These are phyloP conservation scores for Suhomyces panamericanus DNA, from an alignment of 1,139 yeast genomes.

Conservation along the genomic window DNA sequence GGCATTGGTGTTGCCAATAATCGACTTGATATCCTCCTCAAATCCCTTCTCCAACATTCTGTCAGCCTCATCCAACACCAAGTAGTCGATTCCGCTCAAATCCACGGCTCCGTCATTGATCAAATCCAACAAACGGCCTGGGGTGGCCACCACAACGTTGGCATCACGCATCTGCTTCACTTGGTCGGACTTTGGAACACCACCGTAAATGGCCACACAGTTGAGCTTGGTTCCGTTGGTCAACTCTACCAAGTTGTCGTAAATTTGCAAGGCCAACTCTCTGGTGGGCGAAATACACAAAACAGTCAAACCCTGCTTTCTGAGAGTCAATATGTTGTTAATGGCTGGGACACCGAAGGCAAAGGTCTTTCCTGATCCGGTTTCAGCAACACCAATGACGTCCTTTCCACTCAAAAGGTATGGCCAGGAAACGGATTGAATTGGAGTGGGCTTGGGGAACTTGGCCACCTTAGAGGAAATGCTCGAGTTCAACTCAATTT, in stretches of 20 bases:
- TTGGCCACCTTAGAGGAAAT: conserved; percentile 59
- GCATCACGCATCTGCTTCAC: conserved; percentile 62
- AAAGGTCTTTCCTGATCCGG: conserved; percentile 96
- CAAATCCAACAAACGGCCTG: conserved; percentile 92
- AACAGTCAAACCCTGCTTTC: conserved; percentile 62
- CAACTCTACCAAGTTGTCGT: conserved; percentile 73
- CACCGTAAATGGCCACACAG: conserved; percentile 92
- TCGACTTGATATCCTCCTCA: conserved; percentile 89
- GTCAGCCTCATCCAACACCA: conserved; percentile 96
- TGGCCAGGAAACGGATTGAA: conserved; percentile 98
- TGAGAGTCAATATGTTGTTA: conserved; percentile 53
- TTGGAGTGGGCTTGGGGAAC: conserved; percentile 92
- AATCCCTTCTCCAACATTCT: conserved; percentile 96
- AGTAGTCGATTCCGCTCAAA: conserved; percentile 65
- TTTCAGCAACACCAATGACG: conserved; percentile 96
- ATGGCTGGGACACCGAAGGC: conserved; percentile 99
- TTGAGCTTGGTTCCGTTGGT: conserved; percentile 58
- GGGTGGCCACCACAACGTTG: conserved; percentile 91
- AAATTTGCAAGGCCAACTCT: conserved; percentile 92
- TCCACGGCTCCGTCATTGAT: conserved; percentile 85
- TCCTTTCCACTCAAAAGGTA: conserved; percentile 76
- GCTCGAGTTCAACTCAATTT: conserved; percentile 55
- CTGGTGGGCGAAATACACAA: conserved; percentile 94
- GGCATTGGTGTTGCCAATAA: conserved; percentile 57
- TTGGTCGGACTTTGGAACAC: conserved; percentile 95